Base-by-base conservation (phyloP, 2,329 filamentous ascomycete genomes). In the Curvularia verruculosa region DNA sequence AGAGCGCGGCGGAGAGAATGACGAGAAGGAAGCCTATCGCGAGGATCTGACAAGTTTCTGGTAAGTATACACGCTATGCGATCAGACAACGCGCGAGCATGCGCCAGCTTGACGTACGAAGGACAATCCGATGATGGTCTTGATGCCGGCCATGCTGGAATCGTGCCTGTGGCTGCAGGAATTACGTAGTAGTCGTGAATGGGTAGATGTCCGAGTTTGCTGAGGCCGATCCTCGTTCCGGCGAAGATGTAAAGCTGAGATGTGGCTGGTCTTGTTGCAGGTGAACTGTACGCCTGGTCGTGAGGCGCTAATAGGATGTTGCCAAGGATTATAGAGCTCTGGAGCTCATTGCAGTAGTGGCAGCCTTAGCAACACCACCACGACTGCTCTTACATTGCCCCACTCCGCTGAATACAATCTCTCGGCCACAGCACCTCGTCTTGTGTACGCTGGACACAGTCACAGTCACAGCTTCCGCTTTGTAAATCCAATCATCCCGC, bases 1-100 rank as follows among this genome's bases (percentile, higher is more conserved):
- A 99, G 67, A 99, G 87, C 49, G 95, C 95, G 76, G 93, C 96
- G 63, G 93, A 97, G 71, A 99, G 90, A 79, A 99, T 99, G 69
- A 98, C 95, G 68, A 99, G 92, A 71, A 99, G 91, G 82, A 99
- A 99, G 71, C 95, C 95, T 72, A 99, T 95, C 69, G 95, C 95
- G 66, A 99, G 92, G 76, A 99, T 84, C 88, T 90, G 49, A 34
- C 28, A 10, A 2, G n/a, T 2, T 6, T 19, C 5, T 1, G 5
- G 36, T 68, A 45, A 66, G 61, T 34, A 24, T 13, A 5, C 21
- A 31, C 24, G 37, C 19, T 2, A 24, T 34, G 52, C 15, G 31
- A 18, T 26, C n/a, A 34, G 21, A 44, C 36, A 56, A 56, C 18
- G 58, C 50, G 58, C 46, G 48, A 45, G 49, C 41, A 65, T 61